Conservation (phyloP, 257 asterid genomes). For the Plantago major region DNA sequence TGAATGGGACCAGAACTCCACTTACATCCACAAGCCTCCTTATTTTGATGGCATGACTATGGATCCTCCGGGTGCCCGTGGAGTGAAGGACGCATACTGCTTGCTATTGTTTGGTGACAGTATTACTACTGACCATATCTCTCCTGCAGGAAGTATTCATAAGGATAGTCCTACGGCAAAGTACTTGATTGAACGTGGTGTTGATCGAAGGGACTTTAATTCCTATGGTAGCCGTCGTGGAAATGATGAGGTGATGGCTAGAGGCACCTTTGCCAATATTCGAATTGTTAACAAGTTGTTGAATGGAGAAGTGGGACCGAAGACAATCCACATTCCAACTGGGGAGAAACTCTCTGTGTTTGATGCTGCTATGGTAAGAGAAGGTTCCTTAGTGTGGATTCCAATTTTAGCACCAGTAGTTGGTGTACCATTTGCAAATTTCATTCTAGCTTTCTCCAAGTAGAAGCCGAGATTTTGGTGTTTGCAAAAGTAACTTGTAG, state of each 20-base stretch:
- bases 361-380: constrained; percentile 79
- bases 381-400: too few species aligned
- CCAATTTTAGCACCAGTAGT: too few species aligned
- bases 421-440: too few species aligned
- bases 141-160: constrained; percentile 96
- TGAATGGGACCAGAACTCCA: constrained; percentile 74
- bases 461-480: too few species aligned
- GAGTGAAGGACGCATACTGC: constrained; percentile 87
- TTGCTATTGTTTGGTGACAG: constrained; percentile 87
- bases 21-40: constrained; percentile 95
- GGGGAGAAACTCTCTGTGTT: constrained; percentile 81
- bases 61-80: constrained; percentile 83
- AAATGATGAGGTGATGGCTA: constrained; percentile 92
- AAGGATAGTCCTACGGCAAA: constrained; percentile 93
- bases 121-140: constrained; percentile 91
- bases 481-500: too few species aligned
- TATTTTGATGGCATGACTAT: constrained; percentile 75
- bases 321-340: constrained; percentile 79
- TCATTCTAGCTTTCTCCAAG: too few species aligned
- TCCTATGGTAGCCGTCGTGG: constrained; percentile 98
- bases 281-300: constrained; percentile 75
- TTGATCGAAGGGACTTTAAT: constrained; percentile 83
- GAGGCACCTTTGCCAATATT: constrained; percentile 94
- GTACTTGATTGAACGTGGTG: constrained; percentile 77
- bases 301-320: constrained; percentile 88